Evolutionary conservation across 2,329 filamentous ascomycete genomes (phyloP).

Genomic region (Celoporthe dispersa): DNA sequence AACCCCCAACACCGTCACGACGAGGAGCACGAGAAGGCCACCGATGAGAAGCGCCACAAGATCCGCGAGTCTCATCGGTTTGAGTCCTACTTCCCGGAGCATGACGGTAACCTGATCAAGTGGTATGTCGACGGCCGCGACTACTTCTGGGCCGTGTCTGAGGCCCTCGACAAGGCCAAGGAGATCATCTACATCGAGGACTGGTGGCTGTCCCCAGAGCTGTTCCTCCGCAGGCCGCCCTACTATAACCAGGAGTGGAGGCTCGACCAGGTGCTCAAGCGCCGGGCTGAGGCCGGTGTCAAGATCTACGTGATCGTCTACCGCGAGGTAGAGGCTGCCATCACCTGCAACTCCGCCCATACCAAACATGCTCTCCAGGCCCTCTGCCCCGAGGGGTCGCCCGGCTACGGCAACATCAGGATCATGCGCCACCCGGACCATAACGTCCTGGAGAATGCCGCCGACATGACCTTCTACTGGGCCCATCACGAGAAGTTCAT

Average conservation of each 20-base stretch:
- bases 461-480: constrained; percentile 97
- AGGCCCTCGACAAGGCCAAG: constrained; percentile 84
- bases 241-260: constrained; percentile 83
- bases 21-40: constrained; percentile 84
- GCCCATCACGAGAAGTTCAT: constrained; percentile 98
- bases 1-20: constrained; percentile 92
- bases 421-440: constrained; percentile 94
- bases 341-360: constrained; percentile 91
- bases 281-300: constrained; percentile 87
- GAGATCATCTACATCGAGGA: constrained; percentile 96
- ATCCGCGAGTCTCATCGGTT: constrained; percentile 80
- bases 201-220: constrained; percentile 93
- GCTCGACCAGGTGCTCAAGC: constrained; percentile 84
- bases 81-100: constrained; percentile 87
- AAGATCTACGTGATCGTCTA: constrained; percentile 95
- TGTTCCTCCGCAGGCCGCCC: constrained; percentile 85
- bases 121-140: constrained; percentile 97
- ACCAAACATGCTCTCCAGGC: constrained; percentile 84
- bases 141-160: constrained; percentile 93
- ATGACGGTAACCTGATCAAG: constrained; percentile 84
- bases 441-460: constrained; percentile 89
- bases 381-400: constrained; percentile 79
- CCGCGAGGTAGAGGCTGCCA: constrained; percentile 78
- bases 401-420: constrained; percentile 85
- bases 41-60: constrained; percentile 76